Evolutionary conservation across 2,329 filamentous ascomycete species (phyloP), one percentile per base, ranked within the genome.

Genomic region (Hypoxylon sp.): DNA sequence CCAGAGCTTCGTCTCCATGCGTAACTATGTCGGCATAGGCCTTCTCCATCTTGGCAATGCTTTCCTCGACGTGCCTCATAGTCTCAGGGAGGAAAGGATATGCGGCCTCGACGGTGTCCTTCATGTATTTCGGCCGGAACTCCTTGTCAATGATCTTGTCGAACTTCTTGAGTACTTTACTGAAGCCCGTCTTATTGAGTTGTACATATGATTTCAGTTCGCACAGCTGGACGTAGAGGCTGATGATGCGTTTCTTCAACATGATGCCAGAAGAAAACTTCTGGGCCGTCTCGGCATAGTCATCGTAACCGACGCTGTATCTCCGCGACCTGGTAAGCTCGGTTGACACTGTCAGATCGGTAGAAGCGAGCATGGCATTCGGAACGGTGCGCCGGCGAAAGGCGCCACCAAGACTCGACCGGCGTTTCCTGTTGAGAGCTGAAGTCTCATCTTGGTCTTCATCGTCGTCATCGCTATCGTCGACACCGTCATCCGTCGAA

Each of bases 161-260:
- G 77, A 96, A 99, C 81, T 99, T 99, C 83, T 99, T 99, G 73
- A 98, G 83, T 0, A 97, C 95, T 82, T 99, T 99, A 76, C 91
- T 89, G 82, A 99, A 99, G 11, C 96, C 96, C 0, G 96, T 99
- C 81, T 92, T 92, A 85, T 99, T 99, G 70, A 99, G 89, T 82
- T 98, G 95, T 61, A 95, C 91, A 77, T 95, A 99, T 1, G 95
- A 98, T 78, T 97, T 97, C 76, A 99, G 88, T 80, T 98, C 96
- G 82, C 95, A 98, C 17, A 98, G 85, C 72, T 93, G 92, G 50
- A 99, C 96, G 78, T 98, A 99, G 67, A 95, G 85, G 77, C 90
- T 90, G 72, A 97, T 90, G 61, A 94, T 91, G 61, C 95, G 90
- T 83, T 97, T 98, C 86, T 98, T 98, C 71, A 99, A 83, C 76